These are phyloP conservation scores for Scutellaria barbata DNA, from an alignment of 257 asterid genomes.

Conservation along the genomic window DNA sequence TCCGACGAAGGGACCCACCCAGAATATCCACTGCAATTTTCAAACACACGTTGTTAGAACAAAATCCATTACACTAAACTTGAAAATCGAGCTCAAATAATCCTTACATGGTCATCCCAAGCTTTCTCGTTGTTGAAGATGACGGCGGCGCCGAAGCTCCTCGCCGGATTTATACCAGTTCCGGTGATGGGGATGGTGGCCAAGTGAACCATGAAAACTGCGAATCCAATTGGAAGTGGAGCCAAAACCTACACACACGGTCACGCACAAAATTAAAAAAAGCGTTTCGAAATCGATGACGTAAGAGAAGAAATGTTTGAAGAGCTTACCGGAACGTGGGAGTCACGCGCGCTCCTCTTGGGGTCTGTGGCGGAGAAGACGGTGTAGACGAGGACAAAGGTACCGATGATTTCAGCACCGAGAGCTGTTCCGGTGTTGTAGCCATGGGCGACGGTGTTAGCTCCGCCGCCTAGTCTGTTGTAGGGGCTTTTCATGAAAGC, in stretches of 20 bases:
- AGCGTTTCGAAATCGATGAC: no score
- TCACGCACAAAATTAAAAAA: no score
- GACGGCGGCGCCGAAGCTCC: constrained; percentile 93
- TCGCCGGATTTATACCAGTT: constrained; percentile 88
- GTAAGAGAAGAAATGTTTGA: no score
- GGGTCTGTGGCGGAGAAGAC: constrained; percentile 94
- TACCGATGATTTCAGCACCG: constrained; percentile 86
- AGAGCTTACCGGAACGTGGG: constrained; percentile 75
- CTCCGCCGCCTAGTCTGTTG: constrained; percentile 71
- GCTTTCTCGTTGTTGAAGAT: constrained; percentile 58
- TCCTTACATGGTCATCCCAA: constrained; percentile 81
- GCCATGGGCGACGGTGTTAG: constrained; percentile 53
- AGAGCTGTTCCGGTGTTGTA: constrained; percentile 74
- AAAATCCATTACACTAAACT: no score
- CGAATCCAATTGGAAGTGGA: constrained; percentile 91
- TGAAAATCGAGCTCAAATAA: no score
- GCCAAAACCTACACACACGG: constrained; percentile 68
- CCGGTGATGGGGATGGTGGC: constrained; percentile 94
- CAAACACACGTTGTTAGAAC: no score
- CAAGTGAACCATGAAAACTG: constrained; percentile 91
- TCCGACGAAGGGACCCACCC: constrained; percentile 92
- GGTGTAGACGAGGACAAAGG: constrained; percentile 83
- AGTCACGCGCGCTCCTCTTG: constrained; percentile 87
- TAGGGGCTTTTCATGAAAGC: constrained; percentile 68
- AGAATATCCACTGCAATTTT: constrained; percentile 81